These are phyloP conservation scores for Ustilago trichophora DNA, from an alignment of 1,284 basidiomycete genomes.

Conservation along the genomic window DNA sequence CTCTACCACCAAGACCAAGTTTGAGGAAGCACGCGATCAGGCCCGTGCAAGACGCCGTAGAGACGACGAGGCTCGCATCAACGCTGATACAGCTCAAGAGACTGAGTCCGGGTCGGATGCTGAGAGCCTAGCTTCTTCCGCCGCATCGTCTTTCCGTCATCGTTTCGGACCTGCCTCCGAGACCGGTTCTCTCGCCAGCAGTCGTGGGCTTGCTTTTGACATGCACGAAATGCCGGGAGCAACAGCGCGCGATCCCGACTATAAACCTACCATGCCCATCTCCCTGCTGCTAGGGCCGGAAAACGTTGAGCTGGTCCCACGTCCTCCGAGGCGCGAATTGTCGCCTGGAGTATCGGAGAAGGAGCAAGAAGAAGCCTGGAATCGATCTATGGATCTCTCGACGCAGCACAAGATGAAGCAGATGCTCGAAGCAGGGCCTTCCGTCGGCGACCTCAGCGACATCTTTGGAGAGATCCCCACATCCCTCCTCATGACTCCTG, in stretches of 20 bases:
- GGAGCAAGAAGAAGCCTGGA: constrained; percentile 35
- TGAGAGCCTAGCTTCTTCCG: constrained; percentile 21
- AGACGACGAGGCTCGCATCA: neutral
- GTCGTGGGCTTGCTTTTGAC: constrained; percentile 3
- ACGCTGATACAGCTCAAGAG: constrained; percentile 1
- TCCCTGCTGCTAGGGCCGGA: constrained; percentile 22
- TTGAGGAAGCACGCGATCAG: constrained; percentile 10
- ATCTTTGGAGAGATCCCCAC: constrained; percentile 43
- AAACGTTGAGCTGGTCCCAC: constrained; percentile 7
- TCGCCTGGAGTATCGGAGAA: constrained; percentile 14
- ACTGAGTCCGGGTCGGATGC: constrained; percentile 23
- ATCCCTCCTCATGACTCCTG: constrained; percentile 39
- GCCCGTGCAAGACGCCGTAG: constrained; percentile 13
- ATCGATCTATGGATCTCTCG: constrained; percentile 22
- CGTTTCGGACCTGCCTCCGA: constrained; percentile 4
- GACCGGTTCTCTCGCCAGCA: neutral
- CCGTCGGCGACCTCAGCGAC: constrained; percentile 32
- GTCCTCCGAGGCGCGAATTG: constrained; percentile 1
- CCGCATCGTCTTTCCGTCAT: constrained; percentile 13
- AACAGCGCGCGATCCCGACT: constrained; percentile 21
- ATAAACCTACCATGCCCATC: constrained; percentile 31
- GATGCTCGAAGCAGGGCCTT: constrained; percentile 39
- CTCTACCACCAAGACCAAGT: constrained; percentile 4
- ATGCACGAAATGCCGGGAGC: constrained; percentile 33
- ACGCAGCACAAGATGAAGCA: constrained; percentile 35